These are phyloP conservation scores for Perkinsus marinus DNA, from an alignment of 169 alveolate species.

Conservation along the genomic window DNA sequence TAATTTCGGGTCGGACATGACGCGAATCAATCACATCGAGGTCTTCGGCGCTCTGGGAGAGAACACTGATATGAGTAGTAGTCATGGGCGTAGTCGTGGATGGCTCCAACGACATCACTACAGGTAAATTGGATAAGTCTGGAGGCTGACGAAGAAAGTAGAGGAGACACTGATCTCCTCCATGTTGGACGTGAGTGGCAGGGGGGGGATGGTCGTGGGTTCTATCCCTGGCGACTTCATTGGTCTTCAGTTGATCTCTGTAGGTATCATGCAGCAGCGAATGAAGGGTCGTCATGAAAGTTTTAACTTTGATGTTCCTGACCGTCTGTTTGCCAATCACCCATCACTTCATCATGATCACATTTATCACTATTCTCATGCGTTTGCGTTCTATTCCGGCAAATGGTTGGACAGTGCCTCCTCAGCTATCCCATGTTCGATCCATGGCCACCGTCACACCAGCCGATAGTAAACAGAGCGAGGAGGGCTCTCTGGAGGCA, in stretches of 20 bases:
- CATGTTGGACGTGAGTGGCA: neutral
- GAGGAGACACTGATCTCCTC: neutral
- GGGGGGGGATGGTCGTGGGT: neutral
- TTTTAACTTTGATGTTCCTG: neutral
- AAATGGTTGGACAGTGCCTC: too few relatives aligned
- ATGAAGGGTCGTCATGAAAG: neutral
- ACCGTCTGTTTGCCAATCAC: neutral
- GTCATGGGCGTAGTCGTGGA: neutral
- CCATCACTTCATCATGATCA: neutral
- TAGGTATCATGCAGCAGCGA: neutral
- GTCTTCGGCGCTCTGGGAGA: conserved; percentile 1
- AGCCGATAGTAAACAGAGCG: too few relatives aligned
- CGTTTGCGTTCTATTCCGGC: too few relatives aligned
- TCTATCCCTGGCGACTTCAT: neutral
- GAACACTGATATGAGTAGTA: neutral
- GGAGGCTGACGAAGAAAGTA: neutral
- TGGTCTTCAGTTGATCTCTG: too few relatives aligned
- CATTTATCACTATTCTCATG: neutral
- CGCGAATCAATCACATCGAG: neutral
- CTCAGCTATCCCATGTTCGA: too few relatives aligned
- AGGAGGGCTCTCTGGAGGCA: neutral
- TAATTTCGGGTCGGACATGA: neutral
- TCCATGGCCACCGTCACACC: too few relatives aligned
- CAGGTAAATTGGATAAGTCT: neutral
- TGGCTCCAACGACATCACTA: neutral